A percentile compares a stretch with the other conserved stretches of the same genome.
These are phyloP conservation scores for Candida anutae DNA, from an alignment of 1,139 yeast species.

Conservation along the genomic window DNA sequence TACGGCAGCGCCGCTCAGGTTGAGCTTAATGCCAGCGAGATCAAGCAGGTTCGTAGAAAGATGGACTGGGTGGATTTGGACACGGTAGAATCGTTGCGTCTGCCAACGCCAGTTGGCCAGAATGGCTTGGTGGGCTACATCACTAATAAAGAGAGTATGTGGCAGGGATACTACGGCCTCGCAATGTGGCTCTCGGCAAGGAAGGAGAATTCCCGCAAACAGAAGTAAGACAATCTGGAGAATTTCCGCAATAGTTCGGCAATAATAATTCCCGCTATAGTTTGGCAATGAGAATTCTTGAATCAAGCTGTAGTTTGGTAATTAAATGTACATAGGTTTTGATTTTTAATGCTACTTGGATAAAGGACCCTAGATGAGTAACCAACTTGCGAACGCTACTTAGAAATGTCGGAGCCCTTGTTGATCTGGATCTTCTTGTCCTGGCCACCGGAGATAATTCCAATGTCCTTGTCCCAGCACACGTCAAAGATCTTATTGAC, in stretches of 20 bases:
- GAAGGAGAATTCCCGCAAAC: slow-evolving; percentile 14
- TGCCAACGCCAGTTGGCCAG: slow-evolving; percentile 2
- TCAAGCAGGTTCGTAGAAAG: slow-evolving; percentile 37
- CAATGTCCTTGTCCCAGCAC: slow-evolving; percentile 72
- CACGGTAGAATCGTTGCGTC: slow-evolving; percentile 2
- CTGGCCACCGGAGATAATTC: slow-evolving; percentile 89
- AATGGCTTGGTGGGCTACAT: slow-evolving; percentile 39
- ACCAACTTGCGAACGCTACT: too few species aligned
- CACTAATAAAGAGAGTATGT: slow-evolving; percentile 57
- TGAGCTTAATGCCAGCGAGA: slow-evolving; percentile 62
- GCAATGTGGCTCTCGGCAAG: slow-evolving; percentile 37
- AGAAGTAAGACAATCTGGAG: too few species aligned
- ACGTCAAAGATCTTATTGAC: slow-evolving; percentile 81
- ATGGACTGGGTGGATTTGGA: slow-evolving; percentile 63
- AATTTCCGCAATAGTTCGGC: too few species aligned
- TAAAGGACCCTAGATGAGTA: too few species aligned
- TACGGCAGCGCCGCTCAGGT: slow-evolving; percentile 83
- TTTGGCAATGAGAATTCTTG: too few species aligned
- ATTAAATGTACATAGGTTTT: too few species aligned
- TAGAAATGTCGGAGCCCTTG: slow-evolving; percentile 38
- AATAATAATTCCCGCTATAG: too few species aligned
- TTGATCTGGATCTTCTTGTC: slow-evolving; percentile 90
- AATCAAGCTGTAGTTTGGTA: too few species aligned
- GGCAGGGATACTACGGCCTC: slow-evolving; percentile 74
- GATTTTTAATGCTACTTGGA: too few species aligned